phyloP scores from a whole-genome alignment of 176 grass and related monocot species.

The Rhipidocladum racemiflorum region DNA sequence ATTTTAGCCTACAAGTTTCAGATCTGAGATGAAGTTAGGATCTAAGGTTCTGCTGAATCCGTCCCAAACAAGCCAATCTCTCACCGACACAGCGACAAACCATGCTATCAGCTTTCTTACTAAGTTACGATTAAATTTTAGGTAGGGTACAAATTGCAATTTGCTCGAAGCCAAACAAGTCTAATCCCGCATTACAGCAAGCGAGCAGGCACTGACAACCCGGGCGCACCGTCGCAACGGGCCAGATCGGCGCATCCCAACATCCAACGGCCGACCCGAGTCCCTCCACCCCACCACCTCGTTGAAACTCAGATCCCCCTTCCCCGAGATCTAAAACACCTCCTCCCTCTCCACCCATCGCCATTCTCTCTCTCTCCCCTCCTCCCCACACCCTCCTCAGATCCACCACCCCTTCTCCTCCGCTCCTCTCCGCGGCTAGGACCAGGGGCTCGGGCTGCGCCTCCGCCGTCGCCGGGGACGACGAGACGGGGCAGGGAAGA shows the following conservation, averaged over 20 bases:
- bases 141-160: neutral
- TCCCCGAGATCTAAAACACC: constrained; percentile 27
- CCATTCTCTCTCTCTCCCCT: neutral
- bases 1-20: too few relatives aligned
- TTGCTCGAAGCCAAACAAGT: neutral
- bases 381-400: constrained; percentile 10
- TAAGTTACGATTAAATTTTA: neutral
- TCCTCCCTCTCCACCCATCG: neutral
- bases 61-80: too few relatives aligned
- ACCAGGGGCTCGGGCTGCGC: constrained; percentile 6
- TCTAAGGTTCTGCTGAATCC: too few relatives aligned
- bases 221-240: neutral
- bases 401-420: constrained; percentile 27
- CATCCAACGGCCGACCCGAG: neutral
- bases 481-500: constrained; percentile 25
- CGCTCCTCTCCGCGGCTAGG: constrained; percentile 30
- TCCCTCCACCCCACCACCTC: neutral
- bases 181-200: neutral
- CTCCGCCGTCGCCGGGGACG: constrained; percentile 21
- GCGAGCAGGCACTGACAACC: neutral
- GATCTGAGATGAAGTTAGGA: too few relatives aligned
- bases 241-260: neutral
- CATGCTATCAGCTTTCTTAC: neutral
- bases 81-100: too few relatives aligned
- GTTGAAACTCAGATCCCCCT: constrained; percentile 8